Conservation (phyloP, 1,284 basidiomycete genomes). For the Peniophora sp. region DNA sequence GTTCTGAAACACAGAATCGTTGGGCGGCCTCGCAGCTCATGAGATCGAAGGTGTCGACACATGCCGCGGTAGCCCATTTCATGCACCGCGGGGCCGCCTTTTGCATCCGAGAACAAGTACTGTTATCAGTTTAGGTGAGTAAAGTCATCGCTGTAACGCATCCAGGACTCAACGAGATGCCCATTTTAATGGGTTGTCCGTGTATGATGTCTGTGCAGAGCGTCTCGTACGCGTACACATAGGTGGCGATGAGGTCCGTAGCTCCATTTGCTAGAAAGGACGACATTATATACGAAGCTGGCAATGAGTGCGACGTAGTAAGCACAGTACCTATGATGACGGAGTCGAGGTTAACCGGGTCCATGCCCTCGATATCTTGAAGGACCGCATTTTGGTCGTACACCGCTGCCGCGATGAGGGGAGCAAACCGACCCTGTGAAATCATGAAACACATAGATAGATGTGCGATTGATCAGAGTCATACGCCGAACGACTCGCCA, state of each 20-base stretch:
- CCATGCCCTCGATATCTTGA: conserved; percentile 42
- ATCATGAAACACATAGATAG: background rate
- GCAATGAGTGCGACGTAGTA: background rate
- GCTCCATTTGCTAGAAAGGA: conserved; percentile 41
- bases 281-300: background rate
- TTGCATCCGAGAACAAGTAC: background rate
- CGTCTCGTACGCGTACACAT: background rate
- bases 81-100: conserved; percentile 31
- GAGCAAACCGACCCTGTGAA: background rate
- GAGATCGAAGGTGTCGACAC: conserved; percentile 16
- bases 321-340: conserved; percentile 64
- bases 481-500: conserved; percentile 28
- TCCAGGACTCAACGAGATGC: background rate
- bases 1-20: conserved; percentile 13
- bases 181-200: background rate
- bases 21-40: conserved; percentile 17
- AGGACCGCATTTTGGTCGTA: conserved; percentile 70
- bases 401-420: conserved; percentile 69
- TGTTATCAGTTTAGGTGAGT: background rate
- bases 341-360: conserved; percentile 72
- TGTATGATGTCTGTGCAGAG: background rate
- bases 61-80: conserved; percentile 29
- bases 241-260: conserved; percentile 37
- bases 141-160: background rate
- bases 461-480: background rate